phyloP scores from a whole-genome alignment of 1,284 basidiomycete genomes.

The Heliocybe sulcata region DNA sequence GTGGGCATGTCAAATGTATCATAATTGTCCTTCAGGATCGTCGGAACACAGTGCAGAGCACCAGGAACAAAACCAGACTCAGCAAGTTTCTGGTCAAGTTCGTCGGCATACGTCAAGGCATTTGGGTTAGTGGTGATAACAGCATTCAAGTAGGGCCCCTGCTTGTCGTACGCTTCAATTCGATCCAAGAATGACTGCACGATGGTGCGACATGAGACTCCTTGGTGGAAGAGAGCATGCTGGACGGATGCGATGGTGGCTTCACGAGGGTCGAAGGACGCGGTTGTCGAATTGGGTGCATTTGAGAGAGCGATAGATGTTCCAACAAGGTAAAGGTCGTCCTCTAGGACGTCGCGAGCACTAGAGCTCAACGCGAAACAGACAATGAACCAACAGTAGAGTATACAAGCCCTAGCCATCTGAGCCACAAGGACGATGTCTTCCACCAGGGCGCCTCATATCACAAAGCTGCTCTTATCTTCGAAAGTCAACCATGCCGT shows the following conservation, averaged over 20 bases:
- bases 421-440: not conserved
- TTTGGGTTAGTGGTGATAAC: constrained; percentile 1
- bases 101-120: constrained; percentile 1
- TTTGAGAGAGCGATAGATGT: not conserved
- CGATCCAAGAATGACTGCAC: constrained; percentile 3
- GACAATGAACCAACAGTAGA: not conserved
- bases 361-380: not conserved
- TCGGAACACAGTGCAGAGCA: not conserved
- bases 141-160: not conserved
- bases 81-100: not conserved
- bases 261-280: constrained; percentile 1
- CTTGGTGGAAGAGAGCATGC: not conserved
- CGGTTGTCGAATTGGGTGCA: not conserved
- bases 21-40: constrained; percentile 3
- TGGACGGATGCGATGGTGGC: constrained; percentile 1
- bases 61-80: not conserved
- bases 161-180: constrained; percentile 2
- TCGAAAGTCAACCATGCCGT: not conserved
- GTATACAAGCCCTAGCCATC: not conserved
- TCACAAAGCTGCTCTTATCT: not conserved
- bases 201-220: not conserved
- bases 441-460: no score
- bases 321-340: not conserved
- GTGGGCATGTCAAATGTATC: constrained; percentile 5
- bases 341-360: not conserved